These are phyloP conservation scores for Amesomyces nigricolor DNA, from an alignment of 2,329 filamentous ascomycete genomes.

Conservation along the genomic window DNA sequence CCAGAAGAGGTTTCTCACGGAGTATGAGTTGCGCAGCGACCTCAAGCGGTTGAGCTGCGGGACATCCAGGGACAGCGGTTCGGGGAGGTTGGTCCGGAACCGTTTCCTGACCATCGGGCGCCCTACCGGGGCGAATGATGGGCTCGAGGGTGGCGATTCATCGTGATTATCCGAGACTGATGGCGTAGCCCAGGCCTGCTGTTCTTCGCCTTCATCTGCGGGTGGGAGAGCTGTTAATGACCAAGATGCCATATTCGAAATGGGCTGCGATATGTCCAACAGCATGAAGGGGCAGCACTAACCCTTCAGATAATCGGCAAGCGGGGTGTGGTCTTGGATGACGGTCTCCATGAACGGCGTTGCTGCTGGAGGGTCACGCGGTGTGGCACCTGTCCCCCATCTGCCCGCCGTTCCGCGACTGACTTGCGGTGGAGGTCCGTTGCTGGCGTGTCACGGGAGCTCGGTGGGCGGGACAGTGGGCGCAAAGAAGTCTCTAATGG, in stretches of 20 bases:
- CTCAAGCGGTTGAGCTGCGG: conserved; percentile 35
- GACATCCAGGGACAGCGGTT: conserved; percentile 40
- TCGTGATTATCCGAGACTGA: conserved; percentile 29
- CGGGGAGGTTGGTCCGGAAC: conserved; percentile 45
- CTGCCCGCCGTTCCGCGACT: conserved; percentile 19
- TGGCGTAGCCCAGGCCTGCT: conserved; percentile 43
- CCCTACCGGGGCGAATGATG: conserved; percentile 52
- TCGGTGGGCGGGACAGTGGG: neutral
- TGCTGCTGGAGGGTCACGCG: conserved; percentile 16
- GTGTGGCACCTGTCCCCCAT: conserved; percentile 24
- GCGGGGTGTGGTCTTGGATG: conserved; percentile 77
- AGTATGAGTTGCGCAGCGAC: conserved; percentile 45
- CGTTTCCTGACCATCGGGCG: conserved; percentile 49
- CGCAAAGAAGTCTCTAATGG: conserved; percentile 6
- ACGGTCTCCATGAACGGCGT: conserved; percentile 68
- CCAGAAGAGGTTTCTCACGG: conserved; percentile 36
- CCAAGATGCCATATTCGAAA: conserved; percentile 1
- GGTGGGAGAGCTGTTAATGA: conserved; percentile 19
- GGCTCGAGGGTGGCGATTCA: conserved; percentile 44
- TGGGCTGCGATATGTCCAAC: conserved; percentile 1
- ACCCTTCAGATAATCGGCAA: conserved; percentile 90
- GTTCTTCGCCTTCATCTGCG: conserved; percentile 46
- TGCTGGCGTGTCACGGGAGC: neutral
- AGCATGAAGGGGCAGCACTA: conserved; percentile 29
- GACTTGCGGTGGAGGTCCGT: neutral